These are phyloP conservation scores for Cyanidioschyzon merolae DNA, from an alignment of 23 red algal species.

Conservation along the genomic window DNA sequence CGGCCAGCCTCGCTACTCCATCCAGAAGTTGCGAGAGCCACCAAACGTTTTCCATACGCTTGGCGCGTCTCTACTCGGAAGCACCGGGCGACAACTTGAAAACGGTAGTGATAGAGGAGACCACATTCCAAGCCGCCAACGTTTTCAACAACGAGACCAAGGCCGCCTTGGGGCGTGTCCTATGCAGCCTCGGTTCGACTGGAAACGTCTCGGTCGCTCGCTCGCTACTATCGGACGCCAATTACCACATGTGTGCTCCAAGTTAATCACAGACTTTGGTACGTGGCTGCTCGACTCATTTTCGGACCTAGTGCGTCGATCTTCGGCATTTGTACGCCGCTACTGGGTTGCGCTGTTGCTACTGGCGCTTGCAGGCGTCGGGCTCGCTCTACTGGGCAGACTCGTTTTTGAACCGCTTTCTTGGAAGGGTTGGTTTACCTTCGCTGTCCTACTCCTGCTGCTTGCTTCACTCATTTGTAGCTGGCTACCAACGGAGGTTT, in stretches of 20 bases:
- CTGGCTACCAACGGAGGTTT: conserved; percentile 38
- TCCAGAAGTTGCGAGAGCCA: neutral
- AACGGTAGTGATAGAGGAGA: no score
- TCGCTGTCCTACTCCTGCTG: conserved; percentile 42
- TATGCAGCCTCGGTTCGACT: no score
- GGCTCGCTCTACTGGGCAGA: conserved; percentile 46
- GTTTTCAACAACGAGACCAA: neutral
- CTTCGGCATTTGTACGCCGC: neutral
- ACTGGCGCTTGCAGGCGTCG: conserved; percentile 23
- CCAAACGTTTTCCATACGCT: neutral
- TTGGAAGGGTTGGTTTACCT: conserved; percentile 64
- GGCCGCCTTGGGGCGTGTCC: neutral
- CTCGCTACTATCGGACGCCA: neutral
- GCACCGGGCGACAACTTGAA: no score
- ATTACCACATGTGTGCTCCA: neutral
- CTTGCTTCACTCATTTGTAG: conserved; percentile 51
- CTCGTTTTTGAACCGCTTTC: conserved; percentile 50
- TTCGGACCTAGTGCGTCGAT: neutral
- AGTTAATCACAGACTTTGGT: neutral
- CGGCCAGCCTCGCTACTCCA: neutral
- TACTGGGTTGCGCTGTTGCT: neutral
- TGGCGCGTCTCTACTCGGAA: no score
- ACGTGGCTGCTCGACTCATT: neutral
- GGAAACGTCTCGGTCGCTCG: no score
- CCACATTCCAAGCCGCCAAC: no score